Base-by-base conservation (phyloP, 1,139 yeast species). In the Suhomyces chickasaworum region DNA sequence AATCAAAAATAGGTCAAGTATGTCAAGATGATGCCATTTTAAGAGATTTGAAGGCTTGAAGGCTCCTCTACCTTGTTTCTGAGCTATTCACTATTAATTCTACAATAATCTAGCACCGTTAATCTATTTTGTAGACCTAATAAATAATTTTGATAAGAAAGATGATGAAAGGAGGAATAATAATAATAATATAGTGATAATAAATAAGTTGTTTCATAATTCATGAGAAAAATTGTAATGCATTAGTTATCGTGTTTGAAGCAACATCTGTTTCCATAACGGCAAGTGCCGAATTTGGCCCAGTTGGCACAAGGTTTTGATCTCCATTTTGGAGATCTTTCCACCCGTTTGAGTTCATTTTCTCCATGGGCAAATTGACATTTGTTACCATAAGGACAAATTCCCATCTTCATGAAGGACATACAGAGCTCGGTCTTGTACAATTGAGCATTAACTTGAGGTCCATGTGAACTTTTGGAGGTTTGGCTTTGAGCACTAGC, bases 341-440 rank as follows among this genome's bases (percentile, higher is more conserved):
- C 86, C 42, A 89, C 83, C 16, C 66, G 59, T 64, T 89, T 88
- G 58, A 90, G 73, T 63, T 90, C 97, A 48, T 78, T 71, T 37
- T 80, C 76, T 18, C 97, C 97, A 59, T 90, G 97, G 7, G 97
- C 97, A 75, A 90, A 90, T 68, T 90, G 97, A 64, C 97, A 90
- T 69, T 90, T 90, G 55, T 80, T 78, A 2, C 96, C 96, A 63
- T 90, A 90, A 8, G 96, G 96, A 65, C 97, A 90, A 13, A 63
- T 58, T 21, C 93, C 93, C 53, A 81, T 78, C 57, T 81, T 84
- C 64, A 84, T 80, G 64, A 75, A 90, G 32, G 91, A 83, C 31
- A 85, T 88, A 66, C 97, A 90, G 50, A 90, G 76, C 66, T 90
- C 97, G 0, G 97, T 90, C 71, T 90, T 90, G 77, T 89, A 90